Evolutionary conservation across 1,284 basidiomycete species (phyloP).

Genomic region (Rhodofomes roseus): DNA sequence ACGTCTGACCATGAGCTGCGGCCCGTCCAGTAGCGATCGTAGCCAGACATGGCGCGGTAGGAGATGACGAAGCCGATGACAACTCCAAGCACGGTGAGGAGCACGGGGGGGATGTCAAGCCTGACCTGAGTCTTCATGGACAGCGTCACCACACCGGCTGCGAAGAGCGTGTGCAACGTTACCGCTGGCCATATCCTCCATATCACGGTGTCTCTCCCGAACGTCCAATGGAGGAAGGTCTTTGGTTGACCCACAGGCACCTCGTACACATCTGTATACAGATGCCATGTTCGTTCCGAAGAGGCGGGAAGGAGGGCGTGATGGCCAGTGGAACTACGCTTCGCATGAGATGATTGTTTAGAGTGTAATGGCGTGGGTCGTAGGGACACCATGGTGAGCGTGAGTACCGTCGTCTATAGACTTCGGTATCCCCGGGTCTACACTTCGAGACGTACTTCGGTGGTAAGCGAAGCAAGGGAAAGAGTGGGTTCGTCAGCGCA

Average conservation of each 20-base stretch:
- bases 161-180: slow-evolving; percentile 54
- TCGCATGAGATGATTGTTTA: background rate
- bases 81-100: slow-evolving; percentile 62
- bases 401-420: background rate
- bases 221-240: slow-evolving; percentile 49
- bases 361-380: background rate
- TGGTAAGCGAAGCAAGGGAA: too few species aligned
- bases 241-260: slow-evolving; percentile 18
- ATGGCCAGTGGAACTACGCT: background rate
- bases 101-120: slow-evolving; percentile 50
- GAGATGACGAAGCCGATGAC: slow-evolving; percentile 71
- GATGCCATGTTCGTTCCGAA: background rate
- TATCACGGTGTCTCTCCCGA: slow-evolving; percentile 59
- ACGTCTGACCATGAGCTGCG: slow-evolving; percentile 57
- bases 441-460: too few species aligned
- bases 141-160: slow-evolving; percentile 48
- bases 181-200: slow-evolving; percentile 70
- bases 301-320: slow-evolving; percentile 2
- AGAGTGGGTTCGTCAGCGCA: too few species aligned
- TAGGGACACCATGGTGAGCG: background rate
- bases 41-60: slow-evolving; percentile 61
- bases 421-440: too few species aligned
- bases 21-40: slow-evolving; percentile 67
- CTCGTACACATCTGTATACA: background rate
- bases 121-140: slow-evolving; percentile 38